Evolutionary conservation across 345 rosid species (phyloP).

Genomic region (Pelargonium nanum): DNA sequence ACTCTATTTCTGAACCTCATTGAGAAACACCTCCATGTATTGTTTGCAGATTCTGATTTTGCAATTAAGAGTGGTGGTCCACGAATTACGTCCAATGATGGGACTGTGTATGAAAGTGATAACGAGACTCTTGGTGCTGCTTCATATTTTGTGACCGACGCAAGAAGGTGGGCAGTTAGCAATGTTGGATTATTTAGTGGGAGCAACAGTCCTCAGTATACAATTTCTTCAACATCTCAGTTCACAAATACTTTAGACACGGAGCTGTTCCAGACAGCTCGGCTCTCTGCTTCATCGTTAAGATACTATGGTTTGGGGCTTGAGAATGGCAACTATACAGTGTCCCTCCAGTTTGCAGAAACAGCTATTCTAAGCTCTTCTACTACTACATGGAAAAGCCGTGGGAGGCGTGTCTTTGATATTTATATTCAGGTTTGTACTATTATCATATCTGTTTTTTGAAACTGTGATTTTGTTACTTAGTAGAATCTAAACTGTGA

Average conservation of each 20-base stretch:
- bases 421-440: constrained; percentile 38
- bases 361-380: constrained; percentile 7
- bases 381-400: constrained; percentile 26
- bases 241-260: constrained; percentile 27
- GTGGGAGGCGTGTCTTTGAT: constrained; percentile 43
- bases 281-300: constrained; percentile 58
- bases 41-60: constrained; percentile 39
- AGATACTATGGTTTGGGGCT: constrained; percentile 79
- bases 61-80: constrained; percentile 63
- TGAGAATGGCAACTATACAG: constrained; percentile 64
- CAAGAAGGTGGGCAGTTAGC: constrained; percentile 37
- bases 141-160: constrained; percentile 33
- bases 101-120: constrained; percentile 37
- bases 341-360: constrained; percentile 42
- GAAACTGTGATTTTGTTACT: neutral
- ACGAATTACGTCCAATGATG: constrained; percentile 23
- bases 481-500: neutral
- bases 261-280: constrained; percentile 42
- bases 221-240: constrained; percentile 17
- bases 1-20: too few relatives aligned
- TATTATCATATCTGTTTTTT: neutral
- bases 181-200: constrained; percentile 32
- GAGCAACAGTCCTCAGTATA: constrained; percentile 22
- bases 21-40: too few relatives aligned
- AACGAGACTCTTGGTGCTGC: constrained; percentile 46